phyloP scores from a whole-genome alignment of 1,139 yeast species.

The Saccharomyces uvarum region DNA sequence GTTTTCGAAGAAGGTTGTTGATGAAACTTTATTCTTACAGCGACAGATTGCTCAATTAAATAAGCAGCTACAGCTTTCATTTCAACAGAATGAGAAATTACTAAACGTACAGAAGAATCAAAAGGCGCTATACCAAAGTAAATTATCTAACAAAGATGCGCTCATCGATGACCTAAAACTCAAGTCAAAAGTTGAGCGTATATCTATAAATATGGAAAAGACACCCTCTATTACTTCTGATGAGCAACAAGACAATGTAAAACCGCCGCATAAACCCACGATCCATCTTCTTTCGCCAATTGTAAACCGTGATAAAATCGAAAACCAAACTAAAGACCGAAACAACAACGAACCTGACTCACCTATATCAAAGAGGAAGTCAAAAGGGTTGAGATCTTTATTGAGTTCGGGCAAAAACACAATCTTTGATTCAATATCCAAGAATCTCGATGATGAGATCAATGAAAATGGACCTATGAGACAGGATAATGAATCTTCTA shows the following conservation, averaged over 20 bases:
- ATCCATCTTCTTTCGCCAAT: neutral
- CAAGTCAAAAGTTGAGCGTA: conserved; percentile 2
- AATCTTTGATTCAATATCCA: neutral
- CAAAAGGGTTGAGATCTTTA: neutral
- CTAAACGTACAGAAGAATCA: conserved; percentile 28
- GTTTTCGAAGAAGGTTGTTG: conserved; percentile 11
- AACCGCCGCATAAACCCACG: neutral
- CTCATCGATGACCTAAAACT: conserved; percentile 24
- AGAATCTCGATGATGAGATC: neutral
- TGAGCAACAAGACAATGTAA: neutral
- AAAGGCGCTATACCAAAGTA: conserved; percentile 33
- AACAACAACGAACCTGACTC: neutral
- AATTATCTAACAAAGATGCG: conserved; percentile 32
- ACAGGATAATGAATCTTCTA: neutral
- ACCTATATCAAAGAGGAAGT: neutral
- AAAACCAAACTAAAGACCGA: neutral
- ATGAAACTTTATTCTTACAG: conserved; percentile 26
- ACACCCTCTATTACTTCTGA: neutral
- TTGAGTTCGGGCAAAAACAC: neutral
- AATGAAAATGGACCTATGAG: neutral
- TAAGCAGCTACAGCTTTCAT: conserved; percentile 26
- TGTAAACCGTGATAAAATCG: neutral
- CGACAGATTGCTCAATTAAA: conserved; percentile 32
- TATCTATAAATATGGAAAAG: neutral
- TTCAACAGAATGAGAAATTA: conserved; percentile 27